Conservation (phyloP, 345 rosid genomes). For the Luvunga scandens region DNA sequence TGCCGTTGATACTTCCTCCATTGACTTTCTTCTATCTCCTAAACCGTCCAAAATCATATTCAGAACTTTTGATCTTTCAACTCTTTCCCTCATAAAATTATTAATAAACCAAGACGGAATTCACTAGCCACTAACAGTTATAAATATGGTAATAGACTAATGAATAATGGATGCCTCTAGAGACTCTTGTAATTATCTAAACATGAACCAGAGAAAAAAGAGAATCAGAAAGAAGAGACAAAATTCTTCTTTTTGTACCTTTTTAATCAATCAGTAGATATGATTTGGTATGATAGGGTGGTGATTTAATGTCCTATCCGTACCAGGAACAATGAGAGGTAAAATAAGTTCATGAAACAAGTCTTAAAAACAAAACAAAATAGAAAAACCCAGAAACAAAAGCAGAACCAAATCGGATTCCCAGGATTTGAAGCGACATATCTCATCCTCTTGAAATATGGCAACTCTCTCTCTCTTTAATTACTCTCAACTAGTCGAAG, state of each 20-base stretch:
- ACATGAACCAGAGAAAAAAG: not conserved
- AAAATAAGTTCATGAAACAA: conserved; percentile 19
- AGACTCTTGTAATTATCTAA: conserved; percentile 7
- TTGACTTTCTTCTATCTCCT: conserved; percentile 11
- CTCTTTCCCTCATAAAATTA: not conserved
- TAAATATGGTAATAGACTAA: not conserved
- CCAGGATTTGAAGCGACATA: conserved; percentile 49
- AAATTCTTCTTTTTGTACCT: not conserved
- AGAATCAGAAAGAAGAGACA: not conserved
- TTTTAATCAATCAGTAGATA: not conserved
- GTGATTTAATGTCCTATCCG: not conserved
- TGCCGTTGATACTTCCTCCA: conserved; percentile 53
- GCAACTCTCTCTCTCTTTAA: conserved; percentile 18
- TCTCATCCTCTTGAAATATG: conserved; percentile 39
- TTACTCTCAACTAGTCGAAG: conserved; percentile 36
- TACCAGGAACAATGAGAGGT: not conserved
- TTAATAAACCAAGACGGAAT: not conserved
- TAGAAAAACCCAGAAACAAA: conserved; percentile 26
- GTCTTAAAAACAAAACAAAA: conserved; percentile 15
- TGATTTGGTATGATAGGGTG: not conserved
- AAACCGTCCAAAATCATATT: conserved; percentile 9
- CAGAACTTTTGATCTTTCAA: not conserved
- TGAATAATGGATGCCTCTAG: conserved; percentile 11
- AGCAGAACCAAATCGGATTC: conserved; percentile 19
- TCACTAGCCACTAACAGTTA: not conserved